These are phyloP conservation scores for Pyricularia pennisetigena DNA, from an alignment of 2,329 filamentous ascomycete species.

Conservation along the genomic window DNA sequence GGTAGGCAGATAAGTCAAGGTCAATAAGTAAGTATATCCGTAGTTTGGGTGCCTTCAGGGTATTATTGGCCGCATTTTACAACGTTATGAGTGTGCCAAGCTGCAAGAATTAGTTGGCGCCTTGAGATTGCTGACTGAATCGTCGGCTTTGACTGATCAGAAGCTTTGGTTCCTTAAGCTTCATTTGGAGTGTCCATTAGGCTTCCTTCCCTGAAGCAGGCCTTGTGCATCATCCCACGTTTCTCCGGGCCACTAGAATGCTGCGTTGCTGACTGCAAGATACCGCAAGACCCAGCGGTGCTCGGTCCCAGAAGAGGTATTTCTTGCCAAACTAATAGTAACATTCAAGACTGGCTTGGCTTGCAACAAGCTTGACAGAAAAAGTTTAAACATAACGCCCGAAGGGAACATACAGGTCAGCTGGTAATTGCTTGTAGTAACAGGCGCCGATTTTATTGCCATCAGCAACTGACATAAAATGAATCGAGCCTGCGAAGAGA, in stretches of 20 bases:
- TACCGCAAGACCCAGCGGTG: background rate
- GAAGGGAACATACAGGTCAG: background rate
- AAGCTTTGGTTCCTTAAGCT: background rate
- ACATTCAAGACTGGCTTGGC: background rate
- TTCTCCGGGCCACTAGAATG: background rate
- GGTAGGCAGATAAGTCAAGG: background rate
- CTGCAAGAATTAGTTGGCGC: background rate
- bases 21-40: background rate
- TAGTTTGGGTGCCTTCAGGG: background rate
- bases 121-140: background rate
- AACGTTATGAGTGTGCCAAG: background rate
- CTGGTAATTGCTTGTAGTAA: background rate
- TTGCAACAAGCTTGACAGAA: background rate
- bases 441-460: background rate
- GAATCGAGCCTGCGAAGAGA: background rate
- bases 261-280: background rate
- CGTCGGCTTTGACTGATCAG: background rate
- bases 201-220: background rate
- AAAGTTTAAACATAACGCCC: background rate
- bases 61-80: too few relatives aligned
- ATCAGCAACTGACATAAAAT: background rate
- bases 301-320: background rate
- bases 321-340: background rate
- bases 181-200: background rate
- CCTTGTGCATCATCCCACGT: background rate